A percentile compares a stretch with the other conserved stretches of the same genome.
Conservation (phyloP, 495 filamentous ascomycete species). For the Neurospora sp. region DNA sequence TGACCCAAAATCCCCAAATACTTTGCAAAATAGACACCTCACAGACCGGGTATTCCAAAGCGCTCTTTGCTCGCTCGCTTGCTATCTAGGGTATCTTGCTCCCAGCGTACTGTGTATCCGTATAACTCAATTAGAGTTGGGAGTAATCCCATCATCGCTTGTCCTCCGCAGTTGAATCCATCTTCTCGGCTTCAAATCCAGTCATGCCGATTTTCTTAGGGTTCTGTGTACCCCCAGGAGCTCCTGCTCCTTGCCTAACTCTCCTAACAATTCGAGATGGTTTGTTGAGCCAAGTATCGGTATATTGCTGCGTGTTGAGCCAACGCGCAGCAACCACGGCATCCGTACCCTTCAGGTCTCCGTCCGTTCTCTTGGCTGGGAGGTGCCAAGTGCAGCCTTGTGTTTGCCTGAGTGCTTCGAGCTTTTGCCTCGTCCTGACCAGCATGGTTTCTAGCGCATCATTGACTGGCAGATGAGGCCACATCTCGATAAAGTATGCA, state of each 20-base stretch:
- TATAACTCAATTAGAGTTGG: neutral
- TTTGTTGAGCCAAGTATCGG: neutral
- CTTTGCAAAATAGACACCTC: neutral
- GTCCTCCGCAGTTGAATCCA: neutral
- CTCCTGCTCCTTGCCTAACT: neutral
- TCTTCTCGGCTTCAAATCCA: neutral
- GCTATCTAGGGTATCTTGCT: neutral
- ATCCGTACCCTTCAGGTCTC: constrained; percentile 3
- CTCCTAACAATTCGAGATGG: neutral
- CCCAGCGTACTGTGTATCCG: neutral
- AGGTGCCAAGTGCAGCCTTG: constrained; percentile 15
- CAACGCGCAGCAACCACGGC: constrained; percentile 1
- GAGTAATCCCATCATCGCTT: neutral
- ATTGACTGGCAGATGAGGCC: constrained; percentile 11
- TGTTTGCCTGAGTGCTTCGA: constrained; percentile 10
- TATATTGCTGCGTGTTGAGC: neutral
- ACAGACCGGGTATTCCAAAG: neutral
- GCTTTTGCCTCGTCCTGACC: neutral
- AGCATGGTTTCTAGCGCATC: constrained; percentile 15
- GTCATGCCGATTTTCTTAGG: neutral
- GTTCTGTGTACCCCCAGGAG: neutral
- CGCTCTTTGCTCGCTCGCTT: neutral
- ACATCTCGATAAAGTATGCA: constrained; percentile 24
- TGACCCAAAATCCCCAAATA: neutral
- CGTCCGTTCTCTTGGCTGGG: constrained; percentile 5